Conservation (phyloP, 202 grass and related monocot species). For the Carex arenaria region DNA sequence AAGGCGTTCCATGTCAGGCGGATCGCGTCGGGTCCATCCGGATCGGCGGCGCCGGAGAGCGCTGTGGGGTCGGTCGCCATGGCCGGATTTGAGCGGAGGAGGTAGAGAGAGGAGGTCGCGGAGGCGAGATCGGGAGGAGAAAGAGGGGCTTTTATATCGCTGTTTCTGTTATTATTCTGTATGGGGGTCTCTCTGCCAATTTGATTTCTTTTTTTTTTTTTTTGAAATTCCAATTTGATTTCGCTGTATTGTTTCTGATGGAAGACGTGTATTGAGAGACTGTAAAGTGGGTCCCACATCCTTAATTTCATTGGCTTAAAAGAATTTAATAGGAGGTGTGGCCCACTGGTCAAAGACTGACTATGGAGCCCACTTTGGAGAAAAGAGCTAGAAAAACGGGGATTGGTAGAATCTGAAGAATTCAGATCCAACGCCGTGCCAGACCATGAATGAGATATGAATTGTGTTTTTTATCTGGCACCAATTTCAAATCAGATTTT, state of each 20-base stretch:
- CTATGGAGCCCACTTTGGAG: background rate
- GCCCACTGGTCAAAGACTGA: background rate
- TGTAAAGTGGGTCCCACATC: background rate
- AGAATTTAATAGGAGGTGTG: background rate
- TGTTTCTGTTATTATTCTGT: conserved; percentile 1
- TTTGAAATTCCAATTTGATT: conserved; percentile 7
- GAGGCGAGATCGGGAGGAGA: conserved; percentile 22
- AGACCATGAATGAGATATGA: too few relatives aligned
- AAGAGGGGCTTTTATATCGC: background rate
- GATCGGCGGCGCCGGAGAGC: conserved; percentile 37
- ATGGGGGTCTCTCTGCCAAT: background rate
- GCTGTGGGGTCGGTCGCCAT: conserved; percentile 65
- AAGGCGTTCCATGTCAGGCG: conserved; percentile 84
- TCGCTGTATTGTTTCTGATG: background rate
- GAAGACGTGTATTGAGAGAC: background rate
- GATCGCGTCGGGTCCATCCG: conserved; percentile 78
- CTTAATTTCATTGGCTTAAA: background rate
- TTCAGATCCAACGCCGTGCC: too few relatives aligned
- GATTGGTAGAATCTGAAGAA: background rate
- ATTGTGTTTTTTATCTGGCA: too few relatives aligned
- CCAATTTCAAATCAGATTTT: too few relatives aligned
- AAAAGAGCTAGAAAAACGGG: background rate
- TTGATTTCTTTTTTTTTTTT: too few relatives aligned
- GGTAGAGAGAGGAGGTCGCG: conserved; percentile 17
- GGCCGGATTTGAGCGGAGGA: conserved; percentile 16